Evolutionary conservation across 2,329 filamentous ascomycete genomes (phyloP), one percentile per base, ranked within the genome.

Genomic region (Septoria petroselini): DNA sequence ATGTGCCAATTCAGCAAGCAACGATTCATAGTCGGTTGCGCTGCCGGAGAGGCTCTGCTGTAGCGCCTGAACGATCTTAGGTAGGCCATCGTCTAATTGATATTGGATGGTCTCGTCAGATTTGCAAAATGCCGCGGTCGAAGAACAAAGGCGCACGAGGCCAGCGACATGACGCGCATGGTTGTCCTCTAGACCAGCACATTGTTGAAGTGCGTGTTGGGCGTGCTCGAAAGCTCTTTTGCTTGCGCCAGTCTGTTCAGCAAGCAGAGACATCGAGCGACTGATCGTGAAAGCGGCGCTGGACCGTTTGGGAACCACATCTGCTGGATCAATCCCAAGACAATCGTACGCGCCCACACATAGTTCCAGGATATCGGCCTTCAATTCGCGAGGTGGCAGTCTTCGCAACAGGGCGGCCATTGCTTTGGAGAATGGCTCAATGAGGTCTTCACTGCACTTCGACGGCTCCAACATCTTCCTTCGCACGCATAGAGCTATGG

Each of bases 391-490:
- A n/a, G 37, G 14, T 11, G 34, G 34, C 17, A 44, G 30, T 38
- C 61, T 48, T 9, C 62, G 53, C 8, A 60, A 69, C 57, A 83
- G 86, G 1, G 85, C 78, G 7, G 75, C 71, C 14, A 86, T 59
- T 55, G 82, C 89, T 43, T 79, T 80, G 0, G 77, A 75, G 41
- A 88, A 77, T 0, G 85, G 84, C 1, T 79, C 73, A n/a, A 84
- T 62, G 5, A 90, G 67, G 11, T 89, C 85, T 49, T 81, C 82
- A 29, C 82, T 77, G 3, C 87, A 83, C 1, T 76, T 73, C 5
- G 78, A 78, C 50, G 88, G 61, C 34, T 68, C 72, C 85, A 85
- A 89, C 77, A 82, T 87, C 34, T 73, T 70, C n/a, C 83, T 67
- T 23, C 84, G 78, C 6, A 77, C 71, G 18, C 76, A 73, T 31